A percentile compares a stretch with the other conserved stretches of the same genome.
Conservation (phyloP, 2,329 filamentous ascomycete species). For the Stromatinia cepivora region DNA sequence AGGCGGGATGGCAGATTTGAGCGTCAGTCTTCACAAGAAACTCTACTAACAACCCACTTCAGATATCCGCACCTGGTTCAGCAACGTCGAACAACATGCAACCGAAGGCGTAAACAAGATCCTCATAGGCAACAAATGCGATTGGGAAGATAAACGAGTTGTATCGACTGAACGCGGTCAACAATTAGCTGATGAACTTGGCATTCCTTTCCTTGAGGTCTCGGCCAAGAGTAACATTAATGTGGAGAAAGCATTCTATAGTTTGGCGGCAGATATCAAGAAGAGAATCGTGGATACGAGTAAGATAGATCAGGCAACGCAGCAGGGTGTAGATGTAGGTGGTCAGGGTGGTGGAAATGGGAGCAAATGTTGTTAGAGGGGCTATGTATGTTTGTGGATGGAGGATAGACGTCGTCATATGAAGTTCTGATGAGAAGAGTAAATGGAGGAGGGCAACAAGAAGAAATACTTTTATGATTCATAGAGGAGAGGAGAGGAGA, state of each 20-base stretch:
- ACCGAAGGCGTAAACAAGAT: slow-evolving; percentile 99
- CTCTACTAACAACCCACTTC: not conserved
- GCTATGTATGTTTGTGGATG: not conserved
- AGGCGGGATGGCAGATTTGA: not conserved
- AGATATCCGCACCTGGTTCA: slow-evolving; percentile 99
- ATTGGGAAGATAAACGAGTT: slow-evolving; percentile 98
- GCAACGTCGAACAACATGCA: slow-evolving; percentile 98
- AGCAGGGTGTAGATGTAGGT: slow-evolving; percentile 67
- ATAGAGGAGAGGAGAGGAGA: slow-evolving; percentile 2
- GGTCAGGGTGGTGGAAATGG: slow-evolving; percentile 55
- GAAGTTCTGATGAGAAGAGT: not conserved
- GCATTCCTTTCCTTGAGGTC: slow-evolving; percentile 97
- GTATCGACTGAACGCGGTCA: slow-evolving; percentile 93
- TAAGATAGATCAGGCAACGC: slow-evolving; percentile 66
- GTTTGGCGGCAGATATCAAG: slow-evolving; percentile 94
- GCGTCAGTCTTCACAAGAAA: not conserved
- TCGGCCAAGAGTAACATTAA: slow-evolving; percentile 99
- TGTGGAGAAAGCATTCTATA: slow-evolving; percentile 98
- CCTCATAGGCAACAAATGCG: slow-evolving; percentile 98
- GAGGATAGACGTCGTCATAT: slow-evolving; percentile 3
- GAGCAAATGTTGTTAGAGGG: slow-evolving; percentile 74
- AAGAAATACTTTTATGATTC: slow-evolving; percentile 16
- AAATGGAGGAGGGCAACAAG: slow-evolving; percentile 24
- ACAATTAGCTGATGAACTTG: slow-evolving; percentile 89
- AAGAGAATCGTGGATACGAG: slow-evolving; percentile 93